phyloP scores from a whole-genome alignment of 257 asterid genomes.

The Rhazya stricta region DNA sequence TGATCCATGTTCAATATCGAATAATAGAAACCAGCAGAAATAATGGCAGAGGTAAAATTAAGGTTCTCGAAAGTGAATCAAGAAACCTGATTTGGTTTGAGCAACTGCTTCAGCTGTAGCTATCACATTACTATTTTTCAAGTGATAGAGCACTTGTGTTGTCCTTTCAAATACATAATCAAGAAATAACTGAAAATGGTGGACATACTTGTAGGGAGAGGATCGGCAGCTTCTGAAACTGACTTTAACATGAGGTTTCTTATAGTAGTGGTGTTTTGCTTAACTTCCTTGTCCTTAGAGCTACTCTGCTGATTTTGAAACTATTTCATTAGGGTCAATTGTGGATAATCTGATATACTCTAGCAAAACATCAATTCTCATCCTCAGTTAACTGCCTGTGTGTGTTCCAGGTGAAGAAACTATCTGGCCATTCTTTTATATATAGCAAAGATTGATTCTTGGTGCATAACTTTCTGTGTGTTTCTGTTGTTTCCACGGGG shows the following conservation, averaged over 20 bases:
- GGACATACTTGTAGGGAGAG: neutral
- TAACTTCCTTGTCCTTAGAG: neutral
- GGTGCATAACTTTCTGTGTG: neutral
- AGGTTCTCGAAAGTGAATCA: neutral
- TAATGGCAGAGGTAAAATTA: neutral
- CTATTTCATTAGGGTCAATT: neutral
- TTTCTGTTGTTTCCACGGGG: neutral
- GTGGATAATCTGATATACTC: neutral
- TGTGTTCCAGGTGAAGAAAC: neutral
- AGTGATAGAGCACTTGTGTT: neutral
- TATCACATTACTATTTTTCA: neutral
- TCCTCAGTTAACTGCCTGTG: neutral
- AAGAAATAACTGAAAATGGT: neutral
- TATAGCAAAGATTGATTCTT: neutral
- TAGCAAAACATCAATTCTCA: neutral
- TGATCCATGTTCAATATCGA: neutral
- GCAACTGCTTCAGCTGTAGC: neutral
- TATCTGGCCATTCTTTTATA: neutral
- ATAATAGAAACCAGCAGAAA: neutral
- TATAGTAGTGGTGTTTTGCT: neutral
- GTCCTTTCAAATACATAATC: neutral
- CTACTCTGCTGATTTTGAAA: neutral
- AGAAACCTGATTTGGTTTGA: neutral
- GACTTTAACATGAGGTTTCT: neutral
- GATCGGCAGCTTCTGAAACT: conserved; percentile 2